Percentiles rank a stretch among this genome's conserved stretches.
phyloP scores from a whole-genome alignment of 371 early-diverging fungal genomes.

The Rhizopus microsporus region DNA sequence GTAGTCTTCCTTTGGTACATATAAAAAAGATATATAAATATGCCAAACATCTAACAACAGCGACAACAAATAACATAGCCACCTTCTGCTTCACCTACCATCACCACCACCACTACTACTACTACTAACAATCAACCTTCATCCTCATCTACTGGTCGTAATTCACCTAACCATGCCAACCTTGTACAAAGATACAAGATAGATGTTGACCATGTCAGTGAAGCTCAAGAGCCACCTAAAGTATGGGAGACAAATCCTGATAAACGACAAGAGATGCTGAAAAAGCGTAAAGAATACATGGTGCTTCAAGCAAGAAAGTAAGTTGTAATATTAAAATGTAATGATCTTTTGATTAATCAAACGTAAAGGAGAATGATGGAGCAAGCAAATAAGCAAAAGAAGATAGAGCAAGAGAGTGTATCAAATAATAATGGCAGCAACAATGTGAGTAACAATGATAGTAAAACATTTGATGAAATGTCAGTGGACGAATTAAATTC shows the following conservation, averaged over 20 bases:
- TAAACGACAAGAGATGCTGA: conserved; percentile 75
- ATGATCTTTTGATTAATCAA: neutral
- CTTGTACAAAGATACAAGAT: conserved; percentile 58
- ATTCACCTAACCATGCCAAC: conserved; percentile 39
- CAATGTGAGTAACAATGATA: neutral
- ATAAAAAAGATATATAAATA: neutral
- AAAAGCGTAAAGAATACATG: conserved; percentile 86
- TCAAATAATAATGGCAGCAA: conserved; percentile 9
- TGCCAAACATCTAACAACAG: neutral
- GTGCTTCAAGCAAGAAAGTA: conserved; percentile 83
- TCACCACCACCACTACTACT: neutral
- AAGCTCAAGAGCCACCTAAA: conserved; percentile 64
- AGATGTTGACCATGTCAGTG: conserved; percentile 37
- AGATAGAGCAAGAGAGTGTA: conserved; percentile 1
- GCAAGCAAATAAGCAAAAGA: conserved; percentile 15
- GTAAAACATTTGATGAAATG: conserved; percentile 37
- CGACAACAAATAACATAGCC: conserved; percentile 11
- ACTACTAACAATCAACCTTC: neutral
- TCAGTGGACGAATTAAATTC: conserved; percentile 49
- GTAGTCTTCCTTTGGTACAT: conserved; percentile 71
- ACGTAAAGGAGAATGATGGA: conserved; percentile 23
- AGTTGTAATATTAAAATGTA: conserved; percentile 10
- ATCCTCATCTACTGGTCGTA: conserved; percentile 12
- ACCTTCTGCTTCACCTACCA: conserved; percentile 17
- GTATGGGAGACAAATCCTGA: conserved; percentile 78